Conservation (phyloP, 228 moss, liverwort and hornwort species). For the Sphagnum fallax region DNA sequence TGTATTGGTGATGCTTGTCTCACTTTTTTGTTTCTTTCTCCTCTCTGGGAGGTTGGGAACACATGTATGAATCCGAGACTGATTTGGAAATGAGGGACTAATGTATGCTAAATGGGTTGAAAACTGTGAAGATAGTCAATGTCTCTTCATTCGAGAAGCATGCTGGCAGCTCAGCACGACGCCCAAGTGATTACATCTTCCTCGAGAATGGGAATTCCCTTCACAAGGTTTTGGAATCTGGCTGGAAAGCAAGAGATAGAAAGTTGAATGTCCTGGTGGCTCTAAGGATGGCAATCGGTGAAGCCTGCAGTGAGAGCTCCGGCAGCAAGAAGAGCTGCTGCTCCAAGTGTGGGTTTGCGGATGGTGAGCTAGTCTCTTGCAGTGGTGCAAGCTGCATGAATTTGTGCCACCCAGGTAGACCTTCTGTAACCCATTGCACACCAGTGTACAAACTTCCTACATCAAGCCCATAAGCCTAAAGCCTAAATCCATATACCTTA, state of each 20-base stretch:
- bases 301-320: slow-evolving; percentile 16
- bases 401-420: slow-evolving; percentile 25
- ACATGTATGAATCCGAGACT: not conserved
- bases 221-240: slow-evolving; percentile 70
- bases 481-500: too few relatives aligned
- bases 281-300: slow-evolving; percentile 39
- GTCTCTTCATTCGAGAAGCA: slow-evolving; percentile 99
- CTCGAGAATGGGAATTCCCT: slow-evolving; percentile 88
- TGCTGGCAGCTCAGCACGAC: slow-evolving; percentile 95
- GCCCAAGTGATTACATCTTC: slow-evolving; percentile 93
- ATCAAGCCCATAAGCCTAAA: not conserved
- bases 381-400: slow-evolving; percentile 22
- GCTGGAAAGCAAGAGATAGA: slow-evolving; percentile 41
- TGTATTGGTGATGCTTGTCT: not conserved
- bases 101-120: not conserved
- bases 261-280: slow-evolving; percentile 35
- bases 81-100: not conserved
- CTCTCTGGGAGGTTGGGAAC: not conserved
- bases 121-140: slow-evolving; percentile 55
- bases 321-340: slow-evolving; percentile 24
- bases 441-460: not conserved
- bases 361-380: slow-evolving; percentile 19
- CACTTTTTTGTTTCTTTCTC: not conserved
- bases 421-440: not conserved
- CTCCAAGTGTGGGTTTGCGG: slow-evolving; percentile 29